A percentile compares a stretch with the other conserved stretches of the same genome.
phyloP scores from a whole-genome alignment of 1,284 basidiomycete genomes.

The Schizopora paradoxa region DNA sequence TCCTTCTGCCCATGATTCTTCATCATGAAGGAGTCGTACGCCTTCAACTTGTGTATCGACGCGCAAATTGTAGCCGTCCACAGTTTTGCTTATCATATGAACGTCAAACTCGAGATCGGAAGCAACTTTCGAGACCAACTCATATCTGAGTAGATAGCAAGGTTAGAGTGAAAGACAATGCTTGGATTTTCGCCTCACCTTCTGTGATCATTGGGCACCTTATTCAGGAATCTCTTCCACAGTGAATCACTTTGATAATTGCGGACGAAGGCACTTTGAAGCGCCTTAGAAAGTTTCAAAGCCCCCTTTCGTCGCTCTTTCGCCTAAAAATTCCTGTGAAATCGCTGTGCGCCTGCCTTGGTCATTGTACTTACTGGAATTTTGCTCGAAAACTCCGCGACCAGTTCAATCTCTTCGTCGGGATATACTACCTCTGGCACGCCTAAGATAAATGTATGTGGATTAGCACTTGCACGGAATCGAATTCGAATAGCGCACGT shows the following conservation, averaged over 20 bases:
- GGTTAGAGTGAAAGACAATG: too few species aligned
- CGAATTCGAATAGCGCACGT: background rate
- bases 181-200: too few species aligned
- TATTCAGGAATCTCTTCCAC: background rate
- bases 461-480: background rate
- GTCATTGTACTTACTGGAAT: conserved; percentile 40
- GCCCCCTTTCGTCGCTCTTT: background rate
- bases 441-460: conserved; percentile 25
- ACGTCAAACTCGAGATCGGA: too few species aligned
- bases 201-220: too few species aligned
- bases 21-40: too few species aligned
- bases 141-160: too few species aligned
- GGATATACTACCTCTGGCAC: conserved; percentile 29
- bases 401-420: conserved; percentile 43
- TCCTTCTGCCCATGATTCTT: too few species aligned
- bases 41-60: too few species aligned
- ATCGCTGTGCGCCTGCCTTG: background rate
- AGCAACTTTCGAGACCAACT: too few species aligned
- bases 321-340: background rate
- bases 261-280: background rate
- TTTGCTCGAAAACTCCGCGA: conserved; percentile 56
- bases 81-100: too few species aligned
- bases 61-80: too few species aligned
- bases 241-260: background rate
- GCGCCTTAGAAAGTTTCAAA: background rate